Conservation (phyloP, 345 rosid genomes). For the Syzygium aromaticum region DNA sequence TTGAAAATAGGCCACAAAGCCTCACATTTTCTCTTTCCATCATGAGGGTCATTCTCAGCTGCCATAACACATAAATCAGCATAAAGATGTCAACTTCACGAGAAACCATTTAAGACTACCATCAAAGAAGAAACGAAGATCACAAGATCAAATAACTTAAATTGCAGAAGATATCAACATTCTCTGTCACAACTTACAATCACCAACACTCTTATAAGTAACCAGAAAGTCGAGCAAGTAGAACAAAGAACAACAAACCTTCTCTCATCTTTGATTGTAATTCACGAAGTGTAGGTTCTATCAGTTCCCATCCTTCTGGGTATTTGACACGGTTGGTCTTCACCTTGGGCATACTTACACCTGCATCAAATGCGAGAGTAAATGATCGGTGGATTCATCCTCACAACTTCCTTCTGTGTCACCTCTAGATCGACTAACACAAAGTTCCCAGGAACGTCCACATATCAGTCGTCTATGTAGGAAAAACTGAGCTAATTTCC, state of each 20-base stretch:
- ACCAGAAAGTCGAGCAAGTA: background rate
- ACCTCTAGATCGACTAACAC: background rate
- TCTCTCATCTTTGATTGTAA: slow-evolving; percentile 75
- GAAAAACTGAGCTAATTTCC: background rate
- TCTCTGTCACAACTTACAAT: background rate
- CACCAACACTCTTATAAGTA: background rate
- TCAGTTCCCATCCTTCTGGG: slow-evolving; percentile 81
- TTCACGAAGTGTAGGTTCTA: slow-evolving; percentile 68
- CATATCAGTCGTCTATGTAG: background rate
- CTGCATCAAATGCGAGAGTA: slow-evolving; percentile 1
- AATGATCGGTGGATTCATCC: background rate
- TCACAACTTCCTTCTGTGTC: background rate
- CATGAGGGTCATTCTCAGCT: slow-evolving; percentile 79
- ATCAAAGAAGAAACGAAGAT: background rate
- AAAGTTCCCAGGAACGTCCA: background rate
- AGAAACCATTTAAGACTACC: background rate
- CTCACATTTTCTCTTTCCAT: slow-evolving; percentile 80
- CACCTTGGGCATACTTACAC: slow-evolving; percentile 57
- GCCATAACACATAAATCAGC: background rate
- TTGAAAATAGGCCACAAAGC: slow-evolving; percentile 74
- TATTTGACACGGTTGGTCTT: slow-evolving; percentile 55
- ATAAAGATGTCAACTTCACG: background rate
- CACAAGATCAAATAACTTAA: background rate
- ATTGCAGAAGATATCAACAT: background rate
- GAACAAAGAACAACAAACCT: slow-evolving; percentile 19